Conservation (phyloP, 495 filamentous ascomycete species). For the Aspergillus affinis region DNA sequence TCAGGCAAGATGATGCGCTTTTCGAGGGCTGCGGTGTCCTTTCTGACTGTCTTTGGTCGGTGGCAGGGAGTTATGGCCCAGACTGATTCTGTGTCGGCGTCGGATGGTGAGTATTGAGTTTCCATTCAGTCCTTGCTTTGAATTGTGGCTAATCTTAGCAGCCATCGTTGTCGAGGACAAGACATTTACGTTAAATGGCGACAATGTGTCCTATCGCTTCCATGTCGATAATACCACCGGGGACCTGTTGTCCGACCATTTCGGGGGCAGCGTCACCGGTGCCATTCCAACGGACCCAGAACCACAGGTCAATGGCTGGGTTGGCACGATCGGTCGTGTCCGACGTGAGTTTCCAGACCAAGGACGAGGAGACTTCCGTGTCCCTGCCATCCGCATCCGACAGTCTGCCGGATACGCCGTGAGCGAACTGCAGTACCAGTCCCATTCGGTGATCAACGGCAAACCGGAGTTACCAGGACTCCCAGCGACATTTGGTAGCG, state of each 20-base stretch:
- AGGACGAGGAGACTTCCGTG: conserved; percentile 53
- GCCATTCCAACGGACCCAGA: conserved; percentile 42
- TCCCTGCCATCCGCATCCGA: conserved; percentile 52
- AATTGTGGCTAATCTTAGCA: not conserved
- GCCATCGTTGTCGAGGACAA: conserved; percentile 45
- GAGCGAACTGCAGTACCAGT: conserved; percentile 47
- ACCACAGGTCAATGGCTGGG: conserved; percentile 46
- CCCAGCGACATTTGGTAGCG: conserved; percentile 49
- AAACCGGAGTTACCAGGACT: conserved; percentile 49
- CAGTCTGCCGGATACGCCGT: conserved; percentile 52
- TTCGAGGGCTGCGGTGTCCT: not conserved
- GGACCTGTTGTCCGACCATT: conserved; percentile 53
- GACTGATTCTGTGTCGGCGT: not conserved
- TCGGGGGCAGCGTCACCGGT: conserved; percentile 37
- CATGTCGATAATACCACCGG: conserved; percentile 50
- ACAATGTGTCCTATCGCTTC: conserved; percentile 52
- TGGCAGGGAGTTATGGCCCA: not conserved
- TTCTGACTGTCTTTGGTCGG: not conserved
- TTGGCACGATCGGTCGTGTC: conserved; percentile 39
- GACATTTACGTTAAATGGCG: conserved; percentile 48
- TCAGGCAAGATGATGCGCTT: not conserved
- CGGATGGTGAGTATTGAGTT: not conserved
- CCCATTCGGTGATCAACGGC: conserved; percentile 40
- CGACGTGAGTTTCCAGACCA: conserved; percentile 57
- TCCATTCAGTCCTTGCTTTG: not conserved